A percentile compares a stretch with the other conserved stretches of the same genome.
These are phyloP conservation scores for Thuja plicata DNA, from an alignment of 83 land plant genomes.

Conservation along the genomic window DNA sequence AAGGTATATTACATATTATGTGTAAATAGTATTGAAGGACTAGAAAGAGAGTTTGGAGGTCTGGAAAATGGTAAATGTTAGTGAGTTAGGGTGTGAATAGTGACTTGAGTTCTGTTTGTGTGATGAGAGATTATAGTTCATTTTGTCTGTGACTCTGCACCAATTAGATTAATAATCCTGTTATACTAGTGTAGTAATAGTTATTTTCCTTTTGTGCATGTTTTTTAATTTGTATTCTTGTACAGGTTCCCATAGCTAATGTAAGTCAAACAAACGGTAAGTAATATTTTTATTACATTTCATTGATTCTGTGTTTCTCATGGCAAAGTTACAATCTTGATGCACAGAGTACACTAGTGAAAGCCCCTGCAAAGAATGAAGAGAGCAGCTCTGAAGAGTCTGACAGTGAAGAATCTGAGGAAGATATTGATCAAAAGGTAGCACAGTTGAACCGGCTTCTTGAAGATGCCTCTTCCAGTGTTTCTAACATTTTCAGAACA, in stretches of 20 bases:
- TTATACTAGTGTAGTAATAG: not conserved
- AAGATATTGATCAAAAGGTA: constrained; percentile 3
- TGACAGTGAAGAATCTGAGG: constrained; percentile 21
- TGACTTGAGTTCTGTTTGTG: not conserved
- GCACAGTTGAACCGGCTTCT: not conserved
- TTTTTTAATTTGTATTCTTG: not conserved
- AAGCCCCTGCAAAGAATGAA: constrained; percentile 21
- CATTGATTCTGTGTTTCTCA: not conserved
- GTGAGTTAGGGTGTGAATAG: not conserved
- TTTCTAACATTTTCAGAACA: too few species aligned
- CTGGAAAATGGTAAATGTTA: too few species aligned
- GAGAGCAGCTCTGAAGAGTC: constrained; percentile 29
- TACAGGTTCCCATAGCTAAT: not conserved
- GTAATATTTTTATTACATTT: not conserved
- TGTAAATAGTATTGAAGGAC: not conserved
- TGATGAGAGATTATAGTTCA: not conserved
- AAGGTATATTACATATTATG: not conserved
- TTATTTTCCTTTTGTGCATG: not conserved
- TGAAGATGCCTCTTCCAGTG: not conserved
- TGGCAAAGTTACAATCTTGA: not conserved
- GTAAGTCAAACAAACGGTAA: not conserved
- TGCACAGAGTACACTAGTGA: constrained; percentile 1
- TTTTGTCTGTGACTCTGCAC: not conserved
- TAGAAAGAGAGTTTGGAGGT: not conserved
- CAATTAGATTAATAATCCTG: not conserved